Evolutionary conservation across 495 filamentous ascomycete genomes (phyloP), one percentile per base, ranked within the genome.

Genomic region (Neurospora intermedia): DNA sequence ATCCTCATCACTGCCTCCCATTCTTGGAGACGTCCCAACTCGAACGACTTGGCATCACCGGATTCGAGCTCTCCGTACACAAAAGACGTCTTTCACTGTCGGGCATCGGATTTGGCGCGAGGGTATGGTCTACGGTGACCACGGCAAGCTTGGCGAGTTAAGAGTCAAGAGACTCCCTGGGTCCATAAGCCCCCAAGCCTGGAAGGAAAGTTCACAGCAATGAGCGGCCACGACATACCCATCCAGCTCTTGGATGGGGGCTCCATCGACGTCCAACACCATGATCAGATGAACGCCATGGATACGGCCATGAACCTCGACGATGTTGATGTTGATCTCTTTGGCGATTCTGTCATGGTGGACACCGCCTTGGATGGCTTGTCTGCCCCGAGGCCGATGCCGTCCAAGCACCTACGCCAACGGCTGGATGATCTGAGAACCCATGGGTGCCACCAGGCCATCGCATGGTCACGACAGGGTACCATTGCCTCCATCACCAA

Each of bases 391-490:
- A 79, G 84, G 27, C 81, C 83, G 20, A 82, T 86, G 9, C 84
- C 86, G 4, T 87, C 89, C 72, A 92, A 91, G 81, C 89, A 89
- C 59, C 85, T 97, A 15, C 85, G 86, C 42, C 88, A 91, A 77
- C 89, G 91, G 45, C 75, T 98, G 40, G 92, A 94, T 78, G 93
- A 97, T 75, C 86, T 97, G 78, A 89, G 93, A 54, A 77, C 87
- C 69, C 86, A 87, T 73, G 95, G 94, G 4, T 97, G 93, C 78
- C 92, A 91, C 84, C 91, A 95, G 93, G 91, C 88, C 74, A 87
- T 98, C 71, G 91, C 91, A 69, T 98, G 96, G 96, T 97, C 96
- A 20, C 93, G 91, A 72, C 84, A 89, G 78, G 96, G 96, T 72
- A 93, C 90, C 76, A 92, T 98, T 79, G 95, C 95, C 40, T 90